These are phyloP conservation scores for Trichoderma cornu-damae DNA, from an alignment of 2,329 filamentous ascomycete species.

Conservation along the genomic window DNA sequence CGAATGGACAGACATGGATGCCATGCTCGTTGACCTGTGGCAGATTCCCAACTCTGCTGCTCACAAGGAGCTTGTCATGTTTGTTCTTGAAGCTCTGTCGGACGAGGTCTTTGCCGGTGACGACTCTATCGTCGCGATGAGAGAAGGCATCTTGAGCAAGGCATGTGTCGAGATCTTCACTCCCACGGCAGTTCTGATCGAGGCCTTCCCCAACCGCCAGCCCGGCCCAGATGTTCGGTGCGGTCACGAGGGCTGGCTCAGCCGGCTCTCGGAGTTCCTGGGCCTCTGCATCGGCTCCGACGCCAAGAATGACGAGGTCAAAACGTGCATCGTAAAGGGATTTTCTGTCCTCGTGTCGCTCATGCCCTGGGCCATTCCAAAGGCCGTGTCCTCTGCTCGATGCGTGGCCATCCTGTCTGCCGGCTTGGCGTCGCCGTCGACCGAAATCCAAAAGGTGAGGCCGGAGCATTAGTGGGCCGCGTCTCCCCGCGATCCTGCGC, in stretches of 20 bases:
- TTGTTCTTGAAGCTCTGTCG: conserved; percentile 82
- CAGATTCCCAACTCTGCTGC: conserved; percentile 57
- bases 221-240: conserved; percentile 63
- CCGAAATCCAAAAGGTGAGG: conserved; percentile 65
- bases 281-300: conserved; percentile 64
- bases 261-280: conserved; percentile 69
- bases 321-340: conserved; percentile 67
- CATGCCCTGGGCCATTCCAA: conserved; percentile 82
- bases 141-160: conserved; percentile 78
- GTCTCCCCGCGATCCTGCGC: conserved; percentile 5
- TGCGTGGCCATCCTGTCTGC: conserved; percentile 67
- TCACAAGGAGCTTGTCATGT: conserved; percentile 80
- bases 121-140: conserved; percentile 76
- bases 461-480: not conserved
- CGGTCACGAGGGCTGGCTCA: conserved; percentile 82
- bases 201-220: conserved; percentile 71
- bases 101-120: conserved; percentile 93
- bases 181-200: conserved; percentile 65
- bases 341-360: conserved; percentile 72
- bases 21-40: conserved; percentile 77
- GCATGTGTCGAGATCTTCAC: conserved; percentile 93
- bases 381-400: conserved; percentile 66
- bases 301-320: conserved; percentile 61
- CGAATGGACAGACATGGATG: conserved; percentile 94
- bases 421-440: conserved; percentile 63